Base-by-base conservation (phyloP, 768 basidiomycete species). In the Suillus sp. region DNA sequence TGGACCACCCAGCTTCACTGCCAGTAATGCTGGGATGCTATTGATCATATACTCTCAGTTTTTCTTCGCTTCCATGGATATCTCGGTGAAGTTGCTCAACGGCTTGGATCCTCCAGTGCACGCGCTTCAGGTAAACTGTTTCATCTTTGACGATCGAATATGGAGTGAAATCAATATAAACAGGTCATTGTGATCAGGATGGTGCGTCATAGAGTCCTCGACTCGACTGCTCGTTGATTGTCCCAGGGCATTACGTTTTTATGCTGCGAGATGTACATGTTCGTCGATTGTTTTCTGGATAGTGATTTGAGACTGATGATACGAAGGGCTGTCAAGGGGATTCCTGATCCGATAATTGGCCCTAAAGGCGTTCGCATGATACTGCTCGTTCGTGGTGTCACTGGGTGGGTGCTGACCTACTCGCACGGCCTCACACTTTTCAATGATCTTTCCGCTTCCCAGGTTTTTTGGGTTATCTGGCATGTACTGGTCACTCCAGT, bases 381-480 rank as follows among this genome's bases (percentile, higher is more conserved):
- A 5, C 78, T 93, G 3, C 73, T 81, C 1, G 71, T 81, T 11
- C 78, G 92, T 65, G 90, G 91, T 0, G 74, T 89, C 65, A 75
- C 81, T n/a, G 91, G 91, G 84, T 89, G 61, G 40, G 80, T 69
- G 27, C 32, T 57, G 5, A 40, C 25, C 37, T 57, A 2, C 14
- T 7, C 30, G 22, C 6, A 2, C 10, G 16, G 22, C 34, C 13
- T 55, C 37, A 20, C 13, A n/a, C 20, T 3, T 37, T 22, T 25
- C 32, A 10, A 58, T 34, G 5, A 10, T 3, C 32, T 30, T 45
- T n/a, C 2, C 43, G 34, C 27, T 42, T n/a, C 2, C n/a, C 53
- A 68, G 92, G 88, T 96, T 93, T 71, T 82, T 92, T 59, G 89
- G 88, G 4, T 73, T 93, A 7, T 85, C 84, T 63, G 86, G 87